Conservation (phyloP, 2,329 filamentous ascomycete genomes). For the Aaosphaeria pasadenensis region DNA sequence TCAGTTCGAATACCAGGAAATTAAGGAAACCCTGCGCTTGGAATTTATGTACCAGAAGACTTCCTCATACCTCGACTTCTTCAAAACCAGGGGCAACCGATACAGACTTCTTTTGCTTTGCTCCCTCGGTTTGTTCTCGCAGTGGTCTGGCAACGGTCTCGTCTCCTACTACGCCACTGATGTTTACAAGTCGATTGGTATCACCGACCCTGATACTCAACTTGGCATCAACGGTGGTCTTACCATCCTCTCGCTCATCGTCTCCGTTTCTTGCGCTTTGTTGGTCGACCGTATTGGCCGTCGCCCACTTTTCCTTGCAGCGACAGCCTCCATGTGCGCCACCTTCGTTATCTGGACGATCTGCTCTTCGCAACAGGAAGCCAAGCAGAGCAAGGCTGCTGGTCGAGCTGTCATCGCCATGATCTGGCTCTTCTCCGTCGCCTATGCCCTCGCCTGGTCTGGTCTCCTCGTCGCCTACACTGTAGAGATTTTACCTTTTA, state of each 20-base stretch:
- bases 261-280: conserved; percentile 56
- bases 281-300: conserved; percentile 56
- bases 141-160: conserved; percentile 66
- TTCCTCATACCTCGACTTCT: conserved; percentile 59
- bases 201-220: conserved; percentile 43
- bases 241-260: conserved; percentile 58
- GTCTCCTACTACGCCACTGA: conserved; percentile 66
- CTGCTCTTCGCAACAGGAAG: conserved; percentile 53
- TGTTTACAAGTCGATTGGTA: conserved; percentile 61
- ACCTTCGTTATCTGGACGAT: conserved; percentile 37
- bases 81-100: conserved; percentile 62
- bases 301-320: conserved; percentile 53
- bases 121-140: conserved; percentile 64
- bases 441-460: conserved; percentile 58
- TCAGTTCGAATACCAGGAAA: conserved; percentile 65
- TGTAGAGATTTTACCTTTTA: conserved; percentile 50
- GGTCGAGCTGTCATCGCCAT: conserved; percentile 49
- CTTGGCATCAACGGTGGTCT: conserved; percentile 53
- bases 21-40: conserved; percentile 60
- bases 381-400: conserved; percentile 31
- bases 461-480: conserved; percentile 55
- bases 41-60: conserved; percentile 51
- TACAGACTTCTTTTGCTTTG: conserved; percentile 62
- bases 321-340: conserved; percentile 34
- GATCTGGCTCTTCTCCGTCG: conserved; percentile 50